Conservation (phyloP, 768 basidiomycete genomes). For the Suillus hirtellus region DNA sequence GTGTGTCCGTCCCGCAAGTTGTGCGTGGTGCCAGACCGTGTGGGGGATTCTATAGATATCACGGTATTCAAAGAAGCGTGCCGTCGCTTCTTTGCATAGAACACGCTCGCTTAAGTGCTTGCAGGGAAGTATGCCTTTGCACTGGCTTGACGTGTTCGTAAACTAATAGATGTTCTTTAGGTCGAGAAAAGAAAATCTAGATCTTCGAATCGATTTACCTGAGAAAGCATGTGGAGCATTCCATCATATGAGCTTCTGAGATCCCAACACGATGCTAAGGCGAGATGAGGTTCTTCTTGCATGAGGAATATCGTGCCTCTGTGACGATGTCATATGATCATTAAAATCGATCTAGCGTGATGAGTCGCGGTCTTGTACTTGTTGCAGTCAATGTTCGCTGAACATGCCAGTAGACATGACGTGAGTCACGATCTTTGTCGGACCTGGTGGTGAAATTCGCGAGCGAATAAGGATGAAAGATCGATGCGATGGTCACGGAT, state of each 20-base stretch:
- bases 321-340: background rate
- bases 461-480: background rate
- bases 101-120: constrained; percentile 1
- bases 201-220: constrained; percentile 2
- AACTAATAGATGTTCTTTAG: background rate
- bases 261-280: background rate
- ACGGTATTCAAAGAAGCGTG: background rate
- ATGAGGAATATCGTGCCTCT: background rate
- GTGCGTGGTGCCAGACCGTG: background rate
- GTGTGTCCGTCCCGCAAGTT: background rate
- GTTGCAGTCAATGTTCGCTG: background rate
- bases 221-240: background rate
- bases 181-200: background rate
- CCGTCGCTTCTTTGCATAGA: background rate
- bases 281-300: constrained; percentile 3
- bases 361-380: background rate
- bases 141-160: background rate
- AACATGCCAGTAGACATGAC: background rate
- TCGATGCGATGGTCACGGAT: background rate
- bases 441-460: constrained; percentile 1
- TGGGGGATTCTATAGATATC: background rate
- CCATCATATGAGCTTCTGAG: background rate
- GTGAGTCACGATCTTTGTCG: background rate
- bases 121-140: background rate
- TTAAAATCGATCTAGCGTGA: background rate